phyloP scores from a whole-genome alignment of 2,329 filamentous ascomycete genomes.

The Xylariaceae sp. region DNA sequence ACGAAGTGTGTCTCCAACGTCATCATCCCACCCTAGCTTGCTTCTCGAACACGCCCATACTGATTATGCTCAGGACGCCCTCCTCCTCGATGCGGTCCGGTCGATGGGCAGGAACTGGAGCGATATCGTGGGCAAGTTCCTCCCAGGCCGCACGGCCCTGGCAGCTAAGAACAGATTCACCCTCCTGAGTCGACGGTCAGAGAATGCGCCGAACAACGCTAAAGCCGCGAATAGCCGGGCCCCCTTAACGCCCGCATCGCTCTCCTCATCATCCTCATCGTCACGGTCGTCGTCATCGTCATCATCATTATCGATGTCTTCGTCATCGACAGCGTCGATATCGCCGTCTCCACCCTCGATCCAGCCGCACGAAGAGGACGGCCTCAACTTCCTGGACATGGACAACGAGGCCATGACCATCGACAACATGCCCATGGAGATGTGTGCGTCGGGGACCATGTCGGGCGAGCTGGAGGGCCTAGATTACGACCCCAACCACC shows the following conservation, averaged over 20 bases:
- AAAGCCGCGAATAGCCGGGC: background rate
- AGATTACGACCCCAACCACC: background rate
- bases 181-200: background rate
- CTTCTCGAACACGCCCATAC: background rate
- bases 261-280: background rate
- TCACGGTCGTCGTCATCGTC: background rate
- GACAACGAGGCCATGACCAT: background rate
- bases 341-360: background rate
- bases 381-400: background rate
- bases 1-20: constrained; percentile 7
- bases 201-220: background rate
- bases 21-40: background rate
- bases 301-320: background rate
- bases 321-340: background rate
- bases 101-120: background rate
- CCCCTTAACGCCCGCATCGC: background rate
- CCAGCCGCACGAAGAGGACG: background rate
- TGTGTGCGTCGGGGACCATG: background rate
- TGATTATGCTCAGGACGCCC: background rate
- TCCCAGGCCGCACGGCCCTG: background rate
- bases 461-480: background rate
- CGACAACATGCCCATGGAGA: background rate
- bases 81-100: background rate
- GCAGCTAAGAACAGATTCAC: background rate
- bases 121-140: background rate